Base-by-base conservation (phyloP, 768 basidiomycete genomes). In the Kwoniella bestiolae region DNA sequence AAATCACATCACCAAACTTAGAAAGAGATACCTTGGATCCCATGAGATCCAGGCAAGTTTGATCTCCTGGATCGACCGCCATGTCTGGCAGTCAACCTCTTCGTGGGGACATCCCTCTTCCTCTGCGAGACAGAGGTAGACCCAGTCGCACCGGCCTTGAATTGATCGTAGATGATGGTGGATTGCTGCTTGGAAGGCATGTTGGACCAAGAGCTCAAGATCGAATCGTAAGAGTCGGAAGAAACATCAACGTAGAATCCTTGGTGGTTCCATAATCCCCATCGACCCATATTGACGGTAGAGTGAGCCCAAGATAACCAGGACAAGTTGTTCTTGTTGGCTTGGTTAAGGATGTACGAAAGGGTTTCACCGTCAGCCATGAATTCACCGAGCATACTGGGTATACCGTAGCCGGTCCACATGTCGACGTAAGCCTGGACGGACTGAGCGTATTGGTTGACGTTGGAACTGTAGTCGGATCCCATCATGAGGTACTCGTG, bases 401-500 rank as follows among this genome's bases (percentile, higher is more conserved):
- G 76, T 58, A 77, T 71, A 56, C 64, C 59, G 41, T 57, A 66
- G 21, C 52, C 32, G 47, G 60, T 69, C 63, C 68, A 77, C 11
- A 28, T 59, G 62, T 65, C 56, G 53, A 72, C 67, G 50, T 70
- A 67, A 29, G 61, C 51, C 9, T 47, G 44, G 26, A 64, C 61
- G 23, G 67, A 66, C 23, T 64, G 56, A 28, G 60, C 52, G 57
- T 57, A 77, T 34, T 65, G 60, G 26, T 67, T 53, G 32, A 63
- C 44, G 65, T 76, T 76, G 46, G 50, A 56, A 18, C 53, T 28
- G 32, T 60, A 55, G 65, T 74, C 67, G 32, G 52, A 66, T 14
- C 60, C 70, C 76, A 77, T 77, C 72, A 77, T 72, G 53, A 63
- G 49, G 70, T 77, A 77, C 59, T 77, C 76, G 71, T 77, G 76